These are phyloP conservation scores for Achaetomium macrosporum DNA, from an alignment of 2,329 filamentous ascomycete genomes.

Conservation along the genomic window DNA sequence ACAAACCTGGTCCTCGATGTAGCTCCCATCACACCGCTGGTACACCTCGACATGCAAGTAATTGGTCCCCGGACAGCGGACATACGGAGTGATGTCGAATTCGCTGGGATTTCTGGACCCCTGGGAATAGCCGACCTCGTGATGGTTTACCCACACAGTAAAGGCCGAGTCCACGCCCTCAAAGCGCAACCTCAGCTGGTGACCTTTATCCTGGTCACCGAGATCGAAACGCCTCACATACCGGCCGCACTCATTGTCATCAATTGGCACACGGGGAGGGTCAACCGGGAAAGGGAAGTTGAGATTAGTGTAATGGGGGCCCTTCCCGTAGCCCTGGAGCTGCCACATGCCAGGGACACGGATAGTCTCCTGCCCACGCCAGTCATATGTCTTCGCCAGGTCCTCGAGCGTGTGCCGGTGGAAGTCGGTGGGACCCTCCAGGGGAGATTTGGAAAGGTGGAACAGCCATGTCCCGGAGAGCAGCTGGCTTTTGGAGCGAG, in stretches of 20 bases:
- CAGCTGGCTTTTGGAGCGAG: constrained; percentile 31
- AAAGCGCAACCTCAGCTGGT: constrained; percentile 62
- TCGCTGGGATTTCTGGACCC: constrained; percentile 67
- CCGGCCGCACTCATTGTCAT: constrained; percentile 60
- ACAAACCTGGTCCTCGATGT: constrained; percentile 58
- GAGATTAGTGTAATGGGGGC: constrained; percentile 57
- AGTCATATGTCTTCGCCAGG: constrained; percentile 26
- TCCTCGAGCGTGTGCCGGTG: constrained; percentile 26
- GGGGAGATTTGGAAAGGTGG: constrained; percentile 35
- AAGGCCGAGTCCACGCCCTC: constrained; percentile 71
- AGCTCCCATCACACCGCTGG: constrained; percentile 65
- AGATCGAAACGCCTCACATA: constrained; percentile 55
- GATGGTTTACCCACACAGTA: constrained; percentile 64
- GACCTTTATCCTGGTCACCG: constrained; percentile 38
- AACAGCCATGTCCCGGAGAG: constrained; percentile 49
- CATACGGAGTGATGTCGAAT: constrained; percentile 58
- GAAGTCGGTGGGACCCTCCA: constrained; percentile 33
- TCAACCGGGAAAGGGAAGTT: constrained; percentile 56
- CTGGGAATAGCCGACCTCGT: constrained; percentile 64
- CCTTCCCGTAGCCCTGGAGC: constrained; percentile 54
- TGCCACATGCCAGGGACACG: constrained; percentile 64
- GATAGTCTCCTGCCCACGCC: constrained; percentile 39
- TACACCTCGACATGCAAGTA: constrained; percentile 62
- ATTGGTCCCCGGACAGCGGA: constrained; percentile 45
- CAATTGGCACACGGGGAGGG: constrained; percentile 49